These are phyloP conservation scores for Amanita pallidorosea DNA, from an alignment of 768 basidiomycete genomes.

Conservation along the genomic window DNA sequence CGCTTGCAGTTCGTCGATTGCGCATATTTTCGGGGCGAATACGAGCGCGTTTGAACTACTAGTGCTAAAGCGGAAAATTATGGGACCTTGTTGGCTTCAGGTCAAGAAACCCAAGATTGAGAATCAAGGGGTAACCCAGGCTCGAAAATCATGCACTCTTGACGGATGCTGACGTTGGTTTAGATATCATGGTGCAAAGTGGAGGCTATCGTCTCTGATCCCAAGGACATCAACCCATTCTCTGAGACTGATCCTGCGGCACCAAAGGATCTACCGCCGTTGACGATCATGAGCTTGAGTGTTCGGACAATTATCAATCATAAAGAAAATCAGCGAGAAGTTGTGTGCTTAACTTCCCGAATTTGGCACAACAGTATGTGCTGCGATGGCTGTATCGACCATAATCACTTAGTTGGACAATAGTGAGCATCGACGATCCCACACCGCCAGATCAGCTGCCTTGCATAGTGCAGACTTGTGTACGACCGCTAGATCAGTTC, in stretches of 20 bases:
- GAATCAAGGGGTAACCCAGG: conserved; percentile 58
- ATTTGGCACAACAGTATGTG: conserved; percentile 62
- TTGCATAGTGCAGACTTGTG: conserved; percentile 77
- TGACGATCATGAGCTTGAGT: conserved; percentile 86
- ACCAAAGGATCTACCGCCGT: conserved; percentile 74
- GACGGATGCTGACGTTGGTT: background rate
- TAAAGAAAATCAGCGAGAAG: conserved; percentile 85
- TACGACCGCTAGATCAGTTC: conserved; percentile 82
- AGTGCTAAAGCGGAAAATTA: conserved; percentile 92
- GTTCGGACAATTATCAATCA: conserved; percentile 90
- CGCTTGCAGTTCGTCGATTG: conserved; percentile 74
- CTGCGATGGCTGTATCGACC: background rate
- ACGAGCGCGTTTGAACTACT: conserved; percentile 90
- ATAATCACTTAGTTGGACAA: background rate
- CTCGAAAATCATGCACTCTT: too few relatives aligned
- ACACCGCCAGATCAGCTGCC: conserved; percentile 83
- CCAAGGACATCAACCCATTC: conserved; percentile 84
- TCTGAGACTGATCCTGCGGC: conserved; percentile 57
- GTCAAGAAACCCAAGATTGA: conserved; percentile 70
- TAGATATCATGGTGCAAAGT: conserved; percentile 97
- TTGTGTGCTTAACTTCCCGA: conserved; percentile 76
- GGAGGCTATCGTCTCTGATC: conserved; percentile 73
- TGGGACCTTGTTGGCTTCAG: conserved; percentile 97
- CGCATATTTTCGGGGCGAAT: conserved; percentile 82
- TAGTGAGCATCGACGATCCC: conserved; percentile 85